Base-by-base conservation (phyloP, 495 filamentous ascomycete genomes). In the Xylaria sp. region DNA sequence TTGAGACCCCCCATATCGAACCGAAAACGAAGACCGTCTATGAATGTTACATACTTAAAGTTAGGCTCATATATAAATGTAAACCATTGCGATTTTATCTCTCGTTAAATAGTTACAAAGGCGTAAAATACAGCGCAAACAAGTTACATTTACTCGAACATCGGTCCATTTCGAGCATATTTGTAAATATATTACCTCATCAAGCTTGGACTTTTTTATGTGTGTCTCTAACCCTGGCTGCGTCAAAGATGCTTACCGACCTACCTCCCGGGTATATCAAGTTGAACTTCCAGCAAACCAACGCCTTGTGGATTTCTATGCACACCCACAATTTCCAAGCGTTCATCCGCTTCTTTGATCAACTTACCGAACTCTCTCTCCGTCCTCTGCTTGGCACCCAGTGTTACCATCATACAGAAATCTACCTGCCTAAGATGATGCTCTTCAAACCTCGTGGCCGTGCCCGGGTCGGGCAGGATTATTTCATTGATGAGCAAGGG, bases 401-500 rank as follows among this genome's bases (percentile, higher is more conserved):
- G 58, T 8, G 7, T 26, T 12, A 81, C 72, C 52, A 79, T 41
- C 79, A 81, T 80, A 14, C 31, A 48, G 17, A 80, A 58, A 61
- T 80, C 79, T 0, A 76, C 40, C 69, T 75, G 74, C 12, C 74
- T 53, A 6, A 75, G 44, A 35, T 33, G 37, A 9, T 58, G 73
- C 59, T 76, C 73, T 44, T 61, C 19, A 61, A 59, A 59, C 40
- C 50, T 41, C 24, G 66, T 26, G 21, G 17, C 33, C 33, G 21
- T 59, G 15, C 69, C 78, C 15, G 31, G 68, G 40, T 78, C 72
- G 0, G 79, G 79, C 46, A 78, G 7, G 3, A 80, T 65, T 1
- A 71, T 68, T 1, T 80, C 78, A 52, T 79, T 80, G 52, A 80
- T 75, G 2, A 80, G 71, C 19, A 80, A 14, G 3, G 79, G 77